Evolutionary conservation across 2,329 filamentous ascomycete genomes (phyloP).

Genomic region (Colletotrichum truncatum): DNA sequence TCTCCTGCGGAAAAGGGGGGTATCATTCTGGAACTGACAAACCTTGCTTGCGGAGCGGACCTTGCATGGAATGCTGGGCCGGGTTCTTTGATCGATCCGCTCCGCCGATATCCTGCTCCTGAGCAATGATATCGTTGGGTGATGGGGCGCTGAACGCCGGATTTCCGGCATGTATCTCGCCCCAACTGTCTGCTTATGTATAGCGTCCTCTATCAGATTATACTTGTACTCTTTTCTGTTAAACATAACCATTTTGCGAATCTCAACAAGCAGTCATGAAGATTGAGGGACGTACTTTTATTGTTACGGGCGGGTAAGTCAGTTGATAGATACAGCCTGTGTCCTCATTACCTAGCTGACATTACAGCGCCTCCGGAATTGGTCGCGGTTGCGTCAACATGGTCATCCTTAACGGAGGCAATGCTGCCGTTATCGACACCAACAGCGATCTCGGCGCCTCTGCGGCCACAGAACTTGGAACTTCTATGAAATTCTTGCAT

Average conservation of each 20-base stretch:
- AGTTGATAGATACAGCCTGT: neutral
- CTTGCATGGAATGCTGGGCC: neutral
- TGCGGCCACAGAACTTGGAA: neutral
- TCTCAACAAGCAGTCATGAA: neutral
- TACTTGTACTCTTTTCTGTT: neutral
- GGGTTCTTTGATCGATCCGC: neutral
- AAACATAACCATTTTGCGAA: fast-evolving
- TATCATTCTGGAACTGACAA: neutral
- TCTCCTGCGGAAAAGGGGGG: neutral
- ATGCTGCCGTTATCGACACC: neutral
- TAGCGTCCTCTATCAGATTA: neutral
- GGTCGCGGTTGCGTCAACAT: neutral
- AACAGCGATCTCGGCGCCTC: neutral
- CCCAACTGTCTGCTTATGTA: neutral
- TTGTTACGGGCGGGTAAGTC: neutral
- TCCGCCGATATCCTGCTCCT: neutral
- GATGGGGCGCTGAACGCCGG: neutral
- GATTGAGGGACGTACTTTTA: neutral
- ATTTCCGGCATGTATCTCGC: fast-evolving
- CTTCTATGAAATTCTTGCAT: neutral
- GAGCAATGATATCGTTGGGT: neutral
- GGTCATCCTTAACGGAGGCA: neutral
- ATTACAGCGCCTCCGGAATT: neutral
- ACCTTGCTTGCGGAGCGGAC: neutral
- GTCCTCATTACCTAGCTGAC: neutral